A percentile compares a stretch with the other conserved stretches of the same genome.
Evolutionary conservation across 2,329 filamentous ascomycete genomes (phyloP).

Genomic region (Monosporascus sp.): DNA sequence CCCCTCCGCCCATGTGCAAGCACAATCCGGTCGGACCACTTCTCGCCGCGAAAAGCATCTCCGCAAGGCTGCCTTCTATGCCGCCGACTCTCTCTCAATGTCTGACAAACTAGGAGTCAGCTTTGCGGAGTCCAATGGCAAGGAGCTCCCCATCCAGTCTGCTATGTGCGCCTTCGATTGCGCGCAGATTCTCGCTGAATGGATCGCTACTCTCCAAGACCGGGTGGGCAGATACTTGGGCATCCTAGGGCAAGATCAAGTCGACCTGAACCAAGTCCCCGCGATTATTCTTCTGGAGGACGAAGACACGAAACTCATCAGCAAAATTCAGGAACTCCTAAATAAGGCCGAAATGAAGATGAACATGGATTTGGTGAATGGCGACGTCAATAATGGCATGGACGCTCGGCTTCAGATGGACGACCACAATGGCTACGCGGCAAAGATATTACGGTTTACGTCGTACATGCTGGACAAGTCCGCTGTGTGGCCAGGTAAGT

Average conservation of each 20-base stretch:
- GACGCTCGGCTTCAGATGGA: constrained; percentile 52
- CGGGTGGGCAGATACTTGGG: constrained; percentile 87
- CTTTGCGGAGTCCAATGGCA: constrained; percentile 76
- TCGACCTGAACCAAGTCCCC: constrained; percentile 75
- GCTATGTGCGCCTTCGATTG: constrained; percentile 93
- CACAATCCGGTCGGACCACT: constrained; percentile 39
- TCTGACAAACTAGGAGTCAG: constrained; percentile 80
- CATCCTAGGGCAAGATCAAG: constrained; percentile 74
- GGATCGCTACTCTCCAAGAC: constrained; percentile 89
- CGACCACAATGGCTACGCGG: constrained; percentile 70
- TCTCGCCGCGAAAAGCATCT: constrained; percentile 80
- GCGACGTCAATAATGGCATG: constrained; percentile 43
- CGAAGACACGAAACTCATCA: constrained; percentile 80
- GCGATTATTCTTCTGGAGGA: constrained; percentile 88
- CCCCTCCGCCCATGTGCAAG: constrained; percentile 18
- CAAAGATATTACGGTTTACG: constrained; percentile 77
- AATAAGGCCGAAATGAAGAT: constrained; percentile 75
- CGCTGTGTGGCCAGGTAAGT: constrained; percentile 85
- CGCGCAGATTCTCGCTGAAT: constrained; percentile 88
- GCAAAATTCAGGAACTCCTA: constrained; percentile 77
- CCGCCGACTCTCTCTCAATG: constrained; percentile 85
- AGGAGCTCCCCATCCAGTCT: constrained; percentile 83
- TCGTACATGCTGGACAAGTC: constrained; percentile 84
- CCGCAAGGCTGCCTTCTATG: constrained; percentile 91
- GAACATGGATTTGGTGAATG: constrained; percentile 45